A percentile compares a stretch with the other conserved stretches of the same genome.
Evolutionary conservation across 805 yeast species (phyloP).

Genomic region (Yamadazyma ubonensis): DNA sequence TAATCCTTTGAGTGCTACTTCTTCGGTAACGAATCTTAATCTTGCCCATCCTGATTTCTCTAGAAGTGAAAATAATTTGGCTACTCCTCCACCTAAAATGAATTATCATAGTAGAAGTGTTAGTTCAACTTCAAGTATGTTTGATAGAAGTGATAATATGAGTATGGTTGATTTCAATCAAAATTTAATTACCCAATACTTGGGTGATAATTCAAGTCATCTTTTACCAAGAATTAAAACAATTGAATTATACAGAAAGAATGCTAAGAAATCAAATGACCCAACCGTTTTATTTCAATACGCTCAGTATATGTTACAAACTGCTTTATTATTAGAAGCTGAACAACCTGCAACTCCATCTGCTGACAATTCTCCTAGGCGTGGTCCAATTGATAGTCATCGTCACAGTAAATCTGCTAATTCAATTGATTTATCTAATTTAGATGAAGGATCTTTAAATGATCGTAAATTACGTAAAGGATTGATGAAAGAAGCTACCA

Average conservation of each 20-base stretch:
- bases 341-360: slow-evolving; percentile 13
- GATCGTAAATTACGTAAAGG: slow-evolving; percentile 45
- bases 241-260: slow-evolving; percentile 80
- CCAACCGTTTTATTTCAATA: slow-evolving; percentile 85
- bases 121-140: slow-evolving; percentile 38
- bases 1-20: slow-evolving; percentile 30
- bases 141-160: slow-evolving; percentile 29
- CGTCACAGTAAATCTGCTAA: slow-evolving; percentile 20
- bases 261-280: slow-evolving; percentile 81
- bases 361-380: slow-evolving; percentile 20
- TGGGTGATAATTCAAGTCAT: slow-evolving; percentile 49
- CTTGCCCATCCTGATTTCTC: slow-evolving; percentile 14
- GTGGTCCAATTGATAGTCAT: slow-evolving; percentile 11
- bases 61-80: slow-evolving; percentile 29
- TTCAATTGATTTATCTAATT: slow-evolving; percentile 18
- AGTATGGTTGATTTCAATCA: slow-evolving; percentile 52
- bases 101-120: slow-evolving; percentile 33
- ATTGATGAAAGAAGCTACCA: slow-evolving; percentile 73
- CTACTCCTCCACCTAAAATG: slow-evolving; percentile 15
- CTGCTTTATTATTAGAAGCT: slow-evolving; percentile 64
- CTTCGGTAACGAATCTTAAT: slow-evolving; percentile 37
- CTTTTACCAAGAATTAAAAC: slow-evolving; percentile 78
- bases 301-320: slow-evolving; percentile 86
- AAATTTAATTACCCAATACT: slow-evolving; percentile 48
- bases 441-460: slow-evolving; percentile 18